These are phyloP conservation scores for Nemania serpens DNA, from an alignment of 2,329 filamentous ascomycete genomes.

Conservation along the genomic window DNA sequence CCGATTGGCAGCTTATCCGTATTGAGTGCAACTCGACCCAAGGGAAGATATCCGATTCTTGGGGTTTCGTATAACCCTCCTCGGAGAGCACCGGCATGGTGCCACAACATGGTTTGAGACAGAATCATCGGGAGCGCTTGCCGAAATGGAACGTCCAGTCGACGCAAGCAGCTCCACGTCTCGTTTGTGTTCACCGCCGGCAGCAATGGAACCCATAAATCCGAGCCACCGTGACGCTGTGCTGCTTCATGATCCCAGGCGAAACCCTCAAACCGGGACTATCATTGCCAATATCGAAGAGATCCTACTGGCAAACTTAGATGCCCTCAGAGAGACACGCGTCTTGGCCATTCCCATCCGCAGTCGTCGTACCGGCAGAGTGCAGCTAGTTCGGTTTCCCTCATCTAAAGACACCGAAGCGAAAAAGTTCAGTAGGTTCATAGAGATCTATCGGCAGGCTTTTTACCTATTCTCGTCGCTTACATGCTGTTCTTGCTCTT, in stretches of 20 bases:
- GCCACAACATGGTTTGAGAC: not conserved
- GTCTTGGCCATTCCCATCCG: constrained; percentile 54
- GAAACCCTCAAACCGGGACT: constrained; percentile 8
- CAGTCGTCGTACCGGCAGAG: constrained; percentile 41
- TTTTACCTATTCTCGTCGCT: not conserved
- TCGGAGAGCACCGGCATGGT: not conserved
- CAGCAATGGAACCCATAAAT: constrained; percentile 7
- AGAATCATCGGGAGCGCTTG: not conserved
- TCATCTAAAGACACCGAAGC: constrained; percentile 22
- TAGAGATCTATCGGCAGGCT: not conserved
- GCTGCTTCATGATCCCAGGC: constrained; percentile 1
- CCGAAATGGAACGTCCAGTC: constrained; percentile 9
- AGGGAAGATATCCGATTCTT: not conserved
- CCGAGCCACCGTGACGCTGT: not conserved
- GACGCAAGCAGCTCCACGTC: not conserved
- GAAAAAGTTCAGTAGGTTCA: constrained; percentile 40
- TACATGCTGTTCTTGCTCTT: constrained; percentile 7
- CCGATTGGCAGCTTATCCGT: not conserved
- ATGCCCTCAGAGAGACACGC: constrained; percentile 51
- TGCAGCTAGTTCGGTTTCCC: constrained; percentile 34
- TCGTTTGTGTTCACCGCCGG: not conserved
- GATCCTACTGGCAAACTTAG: constrained; percentile 57
- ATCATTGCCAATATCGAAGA: constrained; percentile 55
- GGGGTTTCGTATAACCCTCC: not conserved
- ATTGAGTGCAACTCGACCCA: not conserved